Conservation (phyloP, 768 basidiomycete species). For the Ramaria sp. region DNA sequence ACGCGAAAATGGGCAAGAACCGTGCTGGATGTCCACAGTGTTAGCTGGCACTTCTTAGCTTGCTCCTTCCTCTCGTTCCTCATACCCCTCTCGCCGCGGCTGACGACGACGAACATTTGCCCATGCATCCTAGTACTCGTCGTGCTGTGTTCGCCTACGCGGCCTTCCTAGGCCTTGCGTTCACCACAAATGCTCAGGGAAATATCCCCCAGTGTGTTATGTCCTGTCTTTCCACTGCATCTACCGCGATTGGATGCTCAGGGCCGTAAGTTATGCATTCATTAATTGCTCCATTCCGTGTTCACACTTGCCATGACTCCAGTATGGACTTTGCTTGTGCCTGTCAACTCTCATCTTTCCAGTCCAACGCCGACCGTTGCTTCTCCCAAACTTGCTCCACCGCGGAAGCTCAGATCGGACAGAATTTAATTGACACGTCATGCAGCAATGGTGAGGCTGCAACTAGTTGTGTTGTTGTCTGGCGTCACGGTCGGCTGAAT, state of each 20-base stretch:
- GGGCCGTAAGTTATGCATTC: neutral
- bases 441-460: constrained; percentile 1
- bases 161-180: neutral
- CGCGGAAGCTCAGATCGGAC: neutral
- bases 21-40: neutral
- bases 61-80: neutral
- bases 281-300: neutral
- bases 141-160: neutral
- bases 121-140: neutral
- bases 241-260: neutral
- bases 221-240: neutral
- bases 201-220: neutral
- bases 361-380: neutral
- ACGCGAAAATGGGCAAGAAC: neutral
- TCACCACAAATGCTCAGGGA: neutral
- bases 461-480: neutral
- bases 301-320: neutral
- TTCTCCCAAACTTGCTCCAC: neutral
- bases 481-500: neutral
- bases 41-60: neutral
- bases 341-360: neutral
- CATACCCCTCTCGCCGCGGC: neutral
- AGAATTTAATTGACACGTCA: neutral
- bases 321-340: constrained; percentile 1
- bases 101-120: neutral